Percentiles rank a stretch among this genome's conserved stretches.
Evolutionary conservation across 441 rosid species (phyloP).

Genomic region (Capsella rubella): DNA sequence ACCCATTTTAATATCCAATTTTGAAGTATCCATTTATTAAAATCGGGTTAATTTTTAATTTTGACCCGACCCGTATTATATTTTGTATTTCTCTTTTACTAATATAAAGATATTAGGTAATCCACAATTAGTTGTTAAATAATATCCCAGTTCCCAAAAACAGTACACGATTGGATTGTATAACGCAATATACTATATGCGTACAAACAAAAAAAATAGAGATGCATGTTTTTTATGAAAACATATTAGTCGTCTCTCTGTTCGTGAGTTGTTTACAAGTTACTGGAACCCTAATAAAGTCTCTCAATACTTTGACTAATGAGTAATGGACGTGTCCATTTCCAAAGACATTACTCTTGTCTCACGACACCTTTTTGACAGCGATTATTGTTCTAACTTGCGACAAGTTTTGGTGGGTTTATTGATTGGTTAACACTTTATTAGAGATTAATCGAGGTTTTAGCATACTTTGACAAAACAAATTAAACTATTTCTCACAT

Average conservation of each 20-base stretch:
- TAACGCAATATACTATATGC: no score
- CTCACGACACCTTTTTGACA: not conserved
- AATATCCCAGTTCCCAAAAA: not conserved
- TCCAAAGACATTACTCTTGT: not conserved
- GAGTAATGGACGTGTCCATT: not conserved
- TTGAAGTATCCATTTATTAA: no score
- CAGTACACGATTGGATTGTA: no score
- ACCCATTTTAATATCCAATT: no score
- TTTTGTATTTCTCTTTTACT: no score
- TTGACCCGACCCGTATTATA: no score
- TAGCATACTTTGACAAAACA: not conserved
- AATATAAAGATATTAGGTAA: slow-evolving; percentile 24
- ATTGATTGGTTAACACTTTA: no score
- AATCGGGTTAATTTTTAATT: no score
- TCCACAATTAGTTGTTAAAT: slow-evolving; percentile 1
- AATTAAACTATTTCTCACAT: not conserved
- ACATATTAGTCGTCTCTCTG: no score
- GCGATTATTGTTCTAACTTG: not conserved
- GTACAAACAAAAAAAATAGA: no score
- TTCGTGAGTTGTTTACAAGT: no score
- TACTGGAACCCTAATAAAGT: not conserved
- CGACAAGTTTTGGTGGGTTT: not conserved
- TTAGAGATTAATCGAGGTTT: not conserved
- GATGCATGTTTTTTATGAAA: no score
- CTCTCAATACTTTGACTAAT: not conserved